A percentile compares a stretch with the other conserved stretches of the same genome.
These are phyloP conservation scores for Fusarium scirpi DNA, from an alignment of 2,329 filamentous ascomycete species.

Conservation along the genomic window DNA sequence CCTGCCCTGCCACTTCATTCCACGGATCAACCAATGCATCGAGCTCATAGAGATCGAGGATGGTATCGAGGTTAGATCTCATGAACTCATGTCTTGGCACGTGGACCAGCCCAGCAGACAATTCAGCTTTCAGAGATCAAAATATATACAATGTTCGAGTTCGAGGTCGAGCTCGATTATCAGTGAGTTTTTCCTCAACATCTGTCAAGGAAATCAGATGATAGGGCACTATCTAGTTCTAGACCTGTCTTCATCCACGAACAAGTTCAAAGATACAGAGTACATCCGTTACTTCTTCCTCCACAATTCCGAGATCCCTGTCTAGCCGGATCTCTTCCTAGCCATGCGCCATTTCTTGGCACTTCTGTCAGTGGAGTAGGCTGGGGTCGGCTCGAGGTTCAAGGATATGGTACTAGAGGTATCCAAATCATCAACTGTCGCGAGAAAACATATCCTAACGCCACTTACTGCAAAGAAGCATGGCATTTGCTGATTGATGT, in stretches of 20 bases:
- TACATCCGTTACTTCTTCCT: slow-evolving; percentile 15
- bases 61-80: neutral
- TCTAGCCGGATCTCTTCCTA: slow-evolving; percentile 40
- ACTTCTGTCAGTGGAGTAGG: slow-evolving; percentile 30
- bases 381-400: slow-evolving; percentile 29
- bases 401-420: slow-evolving; percentile 15
- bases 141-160: neutral
- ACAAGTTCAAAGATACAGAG: neutral
- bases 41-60: neutral
- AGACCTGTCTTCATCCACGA: neutral
- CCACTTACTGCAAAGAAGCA: neutral
- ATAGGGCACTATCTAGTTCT: neutral
- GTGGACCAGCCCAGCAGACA: neutral
- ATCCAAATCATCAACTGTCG: slow-evolving; percentile 18
- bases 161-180: neutral
- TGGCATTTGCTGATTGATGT: slow-evolving; percentile 1
- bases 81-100: slow-evolving; percentile 26
- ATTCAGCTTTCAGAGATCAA: neutral
- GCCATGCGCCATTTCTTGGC: slow-evolving; percentile 44
- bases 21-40: neutral
- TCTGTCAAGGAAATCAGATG: neutral
- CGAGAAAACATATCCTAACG: neutral
- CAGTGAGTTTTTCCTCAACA: neutral
- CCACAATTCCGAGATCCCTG: slow-evolving; percentile 40
- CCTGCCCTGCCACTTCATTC: neutral